phyloP scores from a whole-genome alignment of 1,284 basidiomycete genomes.

The Cerioporus squamosus region DNA sequence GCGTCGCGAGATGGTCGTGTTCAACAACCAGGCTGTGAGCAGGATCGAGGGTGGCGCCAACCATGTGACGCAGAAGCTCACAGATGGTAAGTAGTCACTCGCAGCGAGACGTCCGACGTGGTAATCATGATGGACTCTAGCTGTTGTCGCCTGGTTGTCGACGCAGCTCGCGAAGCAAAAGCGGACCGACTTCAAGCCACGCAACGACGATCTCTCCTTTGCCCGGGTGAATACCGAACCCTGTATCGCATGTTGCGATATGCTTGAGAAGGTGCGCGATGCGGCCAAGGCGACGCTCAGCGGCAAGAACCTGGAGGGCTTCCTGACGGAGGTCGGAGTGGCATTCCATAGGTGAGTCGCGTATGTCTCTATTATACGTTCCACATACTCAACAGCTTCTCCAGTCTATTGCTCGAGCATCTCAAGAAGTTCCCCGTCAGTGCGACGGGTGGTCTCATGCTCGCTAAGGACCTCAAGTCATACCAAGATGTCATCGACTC shows the following conservation, averaged over 20 bases:
- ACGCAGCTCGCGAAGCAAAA: slow-evolving; percentile 90
- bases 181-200: slow-evolving; percentile 95
- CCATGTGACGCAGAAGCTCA: slow-evolving; percentile 79
- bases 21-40: slow-evolving; percentile 90
- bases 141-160: slow-evolving; percentile 71
- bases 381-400: not conserved
- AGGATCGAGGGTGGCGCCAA: slow-evolving; percentile 90
- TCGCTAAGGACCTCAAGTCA: slow-evolving; percentile 96
- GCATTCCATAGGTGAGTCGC: slow-evolving; percentile 84
- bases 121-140: slow-evolving; percentile 42
- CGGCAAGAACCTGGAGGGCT: slow-evolving; percentile 91
- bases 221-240: slow-evolving; percentile 96
- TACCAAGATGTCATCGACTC: slow-evolving; percentile 92
- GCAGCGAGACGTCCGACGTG: not conserved
- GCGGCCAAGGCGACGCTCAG: slow-evolving; percentile 76
- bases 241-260: slow-evolving; percentile 87
- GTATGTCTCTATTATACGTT: not conserved
- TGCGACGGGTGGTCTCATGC: slow-evolving; percentile 96
- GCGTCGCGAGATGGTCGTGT: slow-evolving; percentile 92
- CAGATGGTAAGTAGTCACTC: slow-evolving; percentile 69
- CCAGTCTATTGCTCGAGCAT: slow-evolving; percentile 90
- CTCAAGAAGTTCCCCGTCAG: slow-evolving; percentile 96
- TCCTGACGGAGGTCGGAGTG: slow-evolving; percentile 93
- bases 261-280: slow-evolving; percentile 81
- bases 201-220: slow-evolving; percentile 95